Percentiles rank a stretch among this genome's conserved stretches.
Evolutionary conservation across 108 stramenopile species (phyloP).

Genomic region (Cylindrotheca closterium): DNA sequence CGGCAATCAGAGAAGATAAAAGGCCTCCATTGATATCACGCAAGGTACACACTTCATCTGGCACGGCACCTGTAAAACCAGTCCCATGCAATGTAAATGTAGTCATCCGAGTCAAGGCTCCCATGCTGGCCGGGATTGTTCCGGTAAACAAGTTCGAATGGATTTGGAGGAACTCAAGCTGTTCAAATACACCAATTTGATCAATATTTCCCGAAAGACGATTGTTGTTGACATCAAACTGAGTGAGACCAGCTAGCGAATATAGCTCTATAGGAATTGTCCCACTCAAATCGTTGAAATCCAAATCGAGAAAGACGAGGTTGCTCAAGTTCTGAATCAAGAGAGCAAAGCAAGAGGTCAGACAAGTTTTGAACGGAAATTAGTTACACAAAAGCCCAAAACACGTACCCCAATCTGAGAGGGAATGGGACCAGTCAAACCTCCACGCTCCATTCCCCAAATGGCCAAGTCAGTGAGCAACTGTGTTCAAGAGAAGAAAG

Average conservation of each 20-base stretch:
- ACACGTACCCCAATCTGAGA: conserved; percentile 61
- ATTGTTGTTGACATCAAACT: conserved; percentile 71
- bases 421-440: conserved; percentile 58
- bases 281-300: conserved; percentile 47
- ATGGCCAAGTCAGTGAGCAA: conserved; percentile 11
- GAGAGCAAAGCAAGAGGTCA: no score
- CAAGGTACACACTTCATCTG: conserved; percentile 33
- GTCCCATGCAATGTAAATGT: conserved; percentile 44
- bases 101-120: conserved; percentile 37
- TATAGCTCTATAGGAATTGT: conserved; percentile 41
- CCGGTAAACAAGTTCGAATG: conserved; percentile 40
- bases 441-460: conserved; percentile 51
- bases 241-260: conserved; percentile 26
- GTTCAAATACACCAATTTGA: conserved; percentile 46
- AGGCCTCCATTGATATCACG: conserved; percentile 5
- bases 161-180: conserved; percentile 49
- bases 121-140: conserved; percentile 59
- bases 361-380: no score
- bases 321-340: conserved; percentile 53
- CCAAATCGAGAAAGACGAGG: conserved; percentile 42
- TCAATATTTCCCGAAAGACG: conserved; percentile 50
- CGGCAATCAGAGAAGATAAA: conserved; percentile 34
- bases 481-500: no score
- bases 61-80: conserved; percentile 37
- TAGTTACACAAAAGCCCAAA: no score